Percentiles rank a stretch among this genome's conserved stretches.
phyloP scores from a whole-genome alignment of 2,329 filamentous ascomycete species.

The Aureobasidium vineae region DNA sequence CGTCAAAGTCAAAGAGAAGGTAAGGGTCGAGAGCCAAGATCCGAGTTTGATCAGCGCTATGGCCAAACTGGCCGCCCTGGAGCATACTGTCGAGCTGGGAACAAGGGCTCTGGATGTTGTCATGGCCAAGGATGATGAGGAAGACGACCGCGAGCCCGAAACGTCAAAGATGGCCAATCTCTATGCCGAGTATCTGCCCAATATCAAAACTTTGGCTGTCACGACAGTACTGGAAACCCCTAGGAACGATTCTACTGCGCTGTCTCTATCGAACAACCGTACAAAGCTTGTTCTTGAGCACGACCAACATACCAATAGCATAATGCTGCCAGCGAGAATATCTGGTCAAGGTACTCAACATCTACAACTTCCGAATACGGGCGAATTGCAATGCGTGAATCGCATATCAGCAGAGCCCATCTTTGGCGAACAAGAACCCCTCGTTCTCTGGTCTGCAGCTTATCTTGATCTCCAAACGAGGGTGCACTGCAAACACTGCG shows the following conservation, averaged over 20 bases:
- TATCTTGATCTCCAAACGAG: conserved; percentile 34
- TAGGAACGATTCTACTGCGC: conserved; percentile 46
- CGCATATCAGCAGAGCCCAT: conserved; percentile 4
- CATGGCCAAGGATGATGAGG: conserved; percentile 62
- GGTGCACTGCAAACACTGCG: conserved; percentile 36
- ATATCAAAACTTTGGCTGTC: conserved; percentile 60
- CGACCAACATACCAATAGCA: conserved; percentile 45
- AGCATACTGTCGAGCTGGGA: conserved; percentile 68
- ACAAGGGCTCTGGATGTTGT: conserved; percentile 72
- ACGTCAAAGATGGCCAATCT: conserved; percentile 41
- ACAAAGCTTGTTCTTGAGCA: conserved; percentile 47
- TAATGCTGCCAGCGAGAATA: conserved; percentile 50
- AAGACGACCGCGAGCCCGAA: not conserved
- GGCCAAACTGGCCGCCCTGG: conserved; percentile 77
- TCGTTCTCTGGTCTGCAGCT: conserved; percentile 48
- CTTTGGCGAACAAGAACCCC: conserved; percentile 34
- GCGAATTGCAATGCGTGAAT: conserved; percentile 13
- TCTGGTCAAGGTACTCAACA: conserved; percentile 41
- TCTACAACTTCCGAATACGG: conserved; percentile 11
- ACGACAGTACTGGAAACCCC: conserved; percentile 52
- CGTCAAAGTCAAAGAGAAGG: conserved; percentile 85
- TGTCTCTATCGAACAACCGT: conserved; percentile 47
- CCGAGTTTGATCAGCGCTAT: conserved; percentile 79
- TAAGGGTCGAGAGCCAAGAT: conserved; percentile 84
- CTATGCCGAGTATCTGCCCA: conserved; percentile 60